Evolutionary conservation across 371 early-diverging fungal genomes (phyloP).

Genomic region (Thermomucor indicae-seudaticae): DNA sequence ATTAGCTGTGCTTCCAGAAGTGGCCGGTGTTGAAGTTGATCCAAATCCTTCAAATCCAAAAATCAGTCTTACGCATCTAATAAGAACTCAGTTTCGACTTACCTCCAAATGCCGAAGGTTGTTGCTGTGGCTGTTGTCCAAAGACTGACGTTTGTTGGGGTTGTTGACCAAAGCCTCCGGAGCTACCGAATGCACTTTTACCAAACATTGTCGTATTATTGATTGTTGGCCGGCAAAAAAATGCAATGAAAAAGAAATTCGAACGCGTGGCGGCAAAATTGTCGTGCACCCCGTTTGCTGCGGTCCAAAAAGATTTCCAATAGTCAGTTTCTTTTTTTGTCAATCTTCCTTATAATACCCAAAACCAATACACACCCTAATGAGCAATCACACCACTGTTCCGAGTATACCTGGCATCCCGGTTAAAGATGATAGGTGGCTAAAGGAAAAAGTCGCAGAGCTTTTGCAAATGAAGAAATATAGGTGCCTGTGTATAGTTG

Average conservation of each 20-base stretch:
- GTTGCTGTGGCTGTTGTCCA: conserved; percentile 37
- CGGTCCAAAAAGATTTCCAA: neutral
- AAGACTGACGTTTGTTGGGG: conserved; percentile 49
- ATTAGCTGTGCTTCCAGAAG: conserved; percentile 30
- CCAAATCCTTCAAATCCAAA: conserved; percentile 42
- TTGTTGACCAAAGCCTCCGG: conserved; percentile 57
- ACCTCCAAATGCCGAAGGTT: conserved; percentile 51
- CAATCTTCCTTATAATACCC: too few species aligned
- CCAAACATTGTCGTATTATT: conserved; percentile 30
- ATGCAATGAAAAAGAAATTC: neutral
- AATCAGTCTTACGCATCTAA: neutral
- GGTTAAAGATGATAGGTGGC: conserved; percentile 22
- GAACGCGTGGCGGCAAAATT: neutral
- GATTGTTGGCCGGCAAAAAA: neutral
- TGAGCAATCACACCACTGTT: conserved; percentile 22
- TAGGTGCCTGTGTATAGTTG: conserved; percentile 19
- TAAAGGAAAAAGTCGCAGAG: conserved; percentile 33
- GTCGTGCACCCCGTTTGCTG: neutral
- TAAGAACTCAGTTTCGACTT: neutral
- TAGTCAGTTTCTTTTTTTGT: neutral
- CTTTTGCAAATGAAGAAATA: conserved; percentile 34
- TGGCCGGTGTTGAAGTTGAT: conserved; percentile 31
- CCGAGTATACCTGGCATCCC: conserved; percentile 47
- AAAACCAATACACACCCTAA: neutral
- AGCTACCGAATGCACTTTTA: conserved; percentile 35